Evolutionary conservation across 2,329 filamentous ascomycete genomes (phyloP), one percentile per base, ranked within the genome.

Genomic region (Aspergillus sp.): DNA sequence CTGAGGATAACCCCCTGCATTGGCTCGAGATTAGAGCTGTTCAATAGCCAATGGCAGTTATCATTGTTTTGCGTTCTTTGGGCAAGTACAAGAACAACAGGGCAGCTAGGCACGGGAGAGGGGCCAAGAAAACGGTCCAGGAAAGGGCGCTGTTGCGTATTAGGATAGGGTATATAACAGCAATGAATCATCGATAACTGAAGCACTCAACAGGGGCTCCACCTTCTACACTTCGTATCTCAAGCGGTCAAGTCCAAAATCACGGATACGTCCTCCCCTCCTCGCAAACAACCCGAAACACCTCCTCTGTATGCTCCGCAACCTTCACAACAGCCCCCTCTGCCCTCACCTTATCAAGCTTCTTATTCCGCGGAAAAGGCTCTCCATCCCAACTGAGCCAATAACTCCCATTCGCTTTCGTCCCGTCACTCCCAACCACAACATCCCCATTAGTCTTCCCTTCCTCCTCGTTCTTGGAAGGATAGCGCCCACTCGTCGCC

Each of bases 401-500:
- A 56, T 69, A 69, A 25, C 60, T 59, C 15, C 67, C 67, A 54
- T 60, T 65, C 4, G 66, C 67, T 28, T 41, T 59, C 7, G 23
- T 25, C 17, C 63, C 67, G 50, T 67, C 60, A 11, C 60, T 61
- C 1, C 67, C 67, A 15, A 57, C 52, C 1, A 58, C 63, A 23
- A 59, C 43, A 28, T 64, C 63, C 19, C 19, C 19, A 19, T 19
- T 19, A 9, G 47, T 54, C 9, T 62, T 60, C 47, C 41, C 60
- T 8, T 56, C 50, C 50, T 57, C 62, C n/a, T 28, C 23, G 6
- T 19, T 54, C 45, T 57, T 55, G n/a, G 62, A 34, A 17, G 66
- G 59, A 60, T 71, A 79, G 30, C 67, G 66, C 3, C 60, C 67
- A 63, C 71, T 77, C 19, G 74, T 79, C 7, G 59, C 59, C 1